These are phyloP conservation scores for Aspergillus clavatus DNA, from an alignment of 2,329 filamentous ascomycete species.

Conservation along the genomic window DNA sequence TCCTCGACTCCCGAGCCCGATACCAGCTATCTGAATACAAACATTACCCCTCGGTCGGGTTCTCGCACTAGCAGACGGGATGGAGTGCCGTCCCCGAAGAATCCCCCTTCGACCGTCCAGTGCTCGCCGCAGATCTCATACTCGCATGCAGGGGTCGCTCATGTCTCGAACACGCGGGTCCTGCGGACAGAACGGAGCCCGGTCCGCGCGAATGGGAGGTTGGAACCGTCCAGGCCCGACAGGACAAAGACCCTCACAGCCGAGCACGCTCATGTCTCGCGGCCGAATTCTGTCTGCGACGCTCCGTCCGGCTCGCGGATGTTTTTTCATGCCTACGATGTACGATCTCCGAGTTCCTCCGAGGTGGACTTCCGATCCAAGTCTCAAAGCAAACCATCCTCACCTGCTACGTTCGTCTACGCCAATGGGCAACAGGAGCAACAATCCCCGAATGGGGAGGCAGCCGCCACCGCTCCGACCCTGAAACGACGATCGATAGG, in stretches of 20 bases:
- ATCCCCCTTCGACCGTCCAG: slow-evolving; percentile 35
- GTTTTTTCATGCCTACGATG: slow-evolving; percentile 91
- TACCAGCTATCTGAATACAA: slow-evolving; percentile 56
- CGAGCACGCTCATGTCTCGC: slow-evolving; percentile 31
- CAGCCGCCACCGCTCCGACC: slow-evolving; percentile 13
- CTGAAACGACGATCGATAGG: slow-evolving; percentile 30
- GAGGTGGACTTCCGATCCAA: slow-evolving; percentile 29
- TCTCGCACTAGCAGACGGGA: slow-evolving; percentile 66
- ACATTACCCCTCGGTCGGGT: slow-evolving; percentile 74
- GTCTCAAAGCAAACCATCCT: slow-evolving; percentile 21
- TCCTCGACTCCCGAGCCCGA: slow-evolving; percentile 46
- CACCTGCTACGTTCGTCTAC: slow-evolving; percentile 33
- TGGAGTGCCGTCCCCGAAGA: slow-evolving; percentile 63
- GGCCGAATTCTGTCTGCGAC: slow-evolving; percentile 33
- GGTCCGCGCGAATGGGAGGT: slow-evolving; percentile 25
- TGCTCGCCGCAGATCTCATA: slow-evolving; percentile 27
- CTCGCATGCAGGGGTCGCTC: slow-evolving; percentile 23
- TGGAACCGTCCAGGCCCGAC: slow-evolving; percentile 28
- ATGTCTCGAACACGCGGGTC: slow-evolving; percentile 16
- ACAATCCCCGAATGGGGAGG: slow-evolving; percentile 17
- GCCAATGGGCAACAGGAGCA: slow-evolving; percentile 35
- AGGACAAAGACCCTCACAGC: slow-evolving; percentile 36
- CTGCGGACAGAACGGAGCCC: slow-evolving; percentile 34
- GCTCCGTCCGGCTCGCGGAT: slow-evolving; percentile 49
- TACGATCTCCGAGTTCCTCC: slow-evolving; percentile 47